Percentiles rank a stretch among this genome's conserved stretches.
Evolutionary conservation across 2,329 filamentous ascomycete genomes (phyloP).

Genomic region (Fusarium sp.): DNA sequence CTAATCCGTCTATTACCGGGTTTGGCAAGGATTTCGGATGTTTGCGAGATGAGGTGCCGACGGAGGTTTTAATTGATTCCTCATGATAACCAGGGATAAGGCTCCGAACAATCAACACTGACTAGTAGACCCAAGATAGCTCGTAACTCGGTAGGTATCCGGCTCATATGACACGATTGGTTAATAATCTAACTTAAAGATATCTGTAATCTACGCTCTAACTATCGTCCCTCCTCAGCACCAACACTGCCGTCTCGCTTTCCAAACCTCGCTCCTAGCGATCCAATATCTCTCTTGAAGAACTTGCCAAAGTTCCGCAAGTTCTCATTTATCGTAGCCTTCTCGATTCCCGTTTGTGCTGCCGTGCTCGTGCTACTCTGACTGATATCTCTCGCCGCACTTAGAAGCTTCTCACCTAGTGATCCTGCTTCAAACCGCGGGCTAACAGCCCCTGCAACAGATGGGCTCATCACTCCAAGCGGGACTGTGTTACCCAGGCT

Average conservation of each 20-base stretch:
- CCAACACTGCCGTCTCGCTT: slow-evolving; percentile 60
- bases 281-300: slow-evolving; percentile 86
- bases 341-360: slow-evolving; percentile 58
- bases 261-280: slow-evolving; percentile 77
- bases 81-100: slow-evolving; percentile 26
- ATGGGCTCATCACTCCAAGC: slow-evolving; percentile 52
- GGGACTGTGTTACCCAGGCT: slow-evolving; percentile 51
- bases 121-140: not conserved
- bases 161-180: not conserved
- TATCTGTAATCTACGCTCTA: not conserved
- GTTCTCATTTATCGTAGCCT: slow-evolving; percentile 88
- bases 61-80: slow-evolving; percentile 27
- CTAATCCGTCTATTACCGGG: slow-evolving; percentile 3
- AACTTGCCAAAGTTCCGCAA: slow-evolving; percentile 96
- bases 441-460: slow-evolving; percentile 52
- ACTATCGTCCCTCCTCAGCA: slow-evolving; percentile 39
- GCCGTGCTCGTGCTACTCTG: slow-evolving; percentile 53
- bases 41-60: not conserved
- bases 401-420: slow-evolving; percentile 88
- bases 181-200: not conserved
- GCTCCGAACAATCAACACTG: not conserved
- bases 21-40: not conserved
- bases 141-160: not conserved
- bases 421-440: slow-evolving; percentile 80
- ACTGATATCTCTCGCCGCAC: slow-evolving; percentile 85